Percentiles rank a stretch among this genome's conserved stretches.
Evolutionary conservation across 2,329 filamentous ascomycete species (phyloP).

Genomic region (Dendryphion nanum): DNA sequence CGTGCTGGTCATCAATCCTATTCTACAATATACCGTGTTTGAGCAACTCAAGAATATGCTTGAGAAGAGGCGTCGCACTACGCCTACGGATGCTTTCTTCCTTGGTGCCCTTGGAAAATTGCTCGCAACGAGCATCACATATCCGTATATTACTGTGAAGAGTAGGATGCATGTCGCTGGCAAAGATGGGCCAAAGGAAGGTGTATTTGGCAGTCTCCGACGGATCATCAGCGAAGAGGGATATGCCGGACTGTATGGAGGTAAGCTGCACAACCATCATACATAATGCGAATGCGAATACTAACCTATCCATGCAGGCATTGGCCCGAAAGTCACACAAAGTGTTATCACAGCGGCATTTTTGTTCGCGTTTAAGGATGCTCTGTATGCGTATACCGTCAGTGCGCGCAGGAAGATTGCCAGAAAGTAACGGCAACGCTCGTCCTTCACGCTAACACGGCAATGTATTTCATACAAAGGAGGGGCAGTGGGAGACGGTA

Average conservation of each 20-base stretch:
- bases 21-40: conserved; percentile 97
- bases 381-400: conserved; percentile 80
- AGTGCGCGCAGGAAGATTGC: conserved; percentile 55
- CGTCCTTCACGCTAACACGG: no score
- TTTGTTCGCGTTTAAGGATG: conserved; percentile 97
- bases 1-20: conserved; percentile 95
- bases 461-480: no score
- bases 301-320: conserved; percentile 58
- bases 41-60: conserved; percentile 94
- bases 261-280: conserved; percentile 49
- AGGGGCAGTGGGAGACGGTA: no score
- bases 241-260: conserved; percentile 89
- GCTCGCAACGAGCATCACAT: conserved; percentile 88
- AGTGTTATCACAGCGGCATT: conserved; percentile 95
- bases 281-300: neutral
- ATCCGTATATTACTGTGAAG: conserved; percentile 99
- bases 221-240: conserved; percentile 85
- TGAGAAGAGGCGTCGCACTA: conserved; percentile 75
- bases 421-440: no score
- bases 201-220: conserved; percentile 73
- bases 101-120: conserved; percentile 92
- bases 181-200: conserved; percentile 73
- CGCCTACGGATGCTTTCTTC: conserved; percentile 83
- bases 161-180: conserved; percentile 92
- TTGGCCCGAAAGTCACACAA: conserved; percentile 94